Evolutionary conservation across 1,284 basidiomycete genomes (phyloP).

Genomic region (Ustilago hordei): DNA sequence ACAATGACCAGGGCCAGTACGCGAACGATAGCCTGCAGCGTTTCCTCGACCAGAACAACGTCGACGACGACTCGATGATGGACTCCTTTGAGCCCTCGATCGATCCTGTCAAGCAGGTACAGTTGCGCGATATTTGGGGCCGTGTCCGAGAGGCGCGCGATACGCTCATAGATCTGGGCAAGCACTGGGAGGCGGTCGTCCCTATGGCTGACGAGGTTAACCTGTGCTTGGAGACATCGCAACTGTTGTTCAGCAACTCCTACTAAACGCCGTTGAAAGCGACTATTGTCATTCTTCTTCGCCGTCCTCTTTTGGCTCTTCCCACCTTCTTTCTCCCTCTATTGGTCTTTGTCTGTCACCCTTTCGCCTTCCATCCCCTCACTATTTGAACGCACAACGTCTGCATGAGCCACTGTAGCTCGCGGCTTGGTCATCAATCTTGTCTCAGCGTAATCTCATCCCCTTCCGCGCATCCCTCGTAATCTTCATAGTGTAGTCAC

Average conservation of each 20-base stretch:
- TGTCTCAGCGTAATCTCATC: neutral
- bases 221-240: slow-evolving; percentile 60
- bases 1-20: slow-evolving; percentile 27
- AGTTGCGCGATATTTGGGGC: slow-evolving; percentile 57
- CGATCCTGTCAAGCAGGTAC: slow-evolving; percentile 44
- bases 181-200: slow-evolving; percentile 59
- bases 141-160: slow-evolving; percentile 58
- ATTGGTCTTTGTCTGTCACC: neutral
- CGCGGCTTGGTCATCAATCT: neutral
- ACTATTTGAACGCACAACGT: neutral
- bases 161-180: slow-evolving; percentile 54
- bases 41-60: slow-evolving; percentile 30
- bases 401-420: neutral
- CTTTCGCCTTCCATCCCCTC: neutral
- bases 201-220: slow-evolving; percentile 63
- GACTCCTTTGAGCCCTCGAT: slow-evolving; percentile 31
- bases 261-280: slow-evolving; percentile 13
- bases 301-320: neutral
- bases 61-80: slow-evolving; percentile 29
- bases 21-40: slow-evolving; percentile 47
- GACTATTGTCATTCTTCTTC: neutral
- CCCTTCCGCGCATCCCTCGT: neutral
- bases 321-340: neutral
- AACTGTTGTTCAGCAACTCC: slow-evolving; percentile 49
- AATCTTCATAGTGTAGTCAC: neutral